Base-by-base conservation (phyloP, 2,329 filamentous ascomycete genomes). In the Colletotrichum viniferum region DNA sequence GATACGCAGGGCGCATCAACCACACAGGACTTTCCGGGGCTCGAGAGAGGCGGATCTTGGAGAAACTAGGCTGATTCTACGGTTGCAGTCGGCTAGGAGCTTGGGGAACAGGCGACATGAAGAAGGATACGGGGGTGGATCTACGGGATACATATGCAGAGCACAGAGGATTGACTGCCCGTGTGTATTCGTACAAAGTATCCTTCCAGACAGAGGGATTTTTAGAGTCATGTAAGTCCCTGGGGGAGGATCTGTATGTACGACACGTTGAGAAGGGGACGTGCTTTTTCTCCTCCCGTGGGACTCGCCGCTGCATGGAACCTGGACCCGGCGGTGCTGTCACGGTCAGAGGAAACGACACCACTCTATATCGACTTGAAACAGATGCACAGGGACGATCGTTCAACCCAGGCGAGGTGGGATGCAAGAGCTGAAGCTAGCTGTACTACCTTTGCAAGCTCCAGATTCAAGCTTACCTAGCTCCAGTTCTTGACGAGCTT, bases 121-220 rank as follows among this genome's bases (percentile, higher is more conserved):
- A 61, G 67, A 71, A 67, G 61, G 69, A 32, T 16, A 72, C 18
- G 69, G 72, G 62, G 69, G 72, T 74, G 72, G 69, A 71, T 74
- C 69, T 63, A 74, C 69, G 62, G 55, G 72, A 28, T 58, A 52
- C 10, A 52, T 21, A 64, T 61, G 52, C 55, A 34, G 10, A 62
- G 66, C 64, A 67, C 64, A 36, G 64, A 68, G 26, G 52, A 60
- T 21, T 18, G n/a, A 52, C 43, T 52, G 43, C 43, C 43, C 43
- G 43, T 21, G 43, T 52, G 43, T 52, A 48, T n/a, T 12, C 38
- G 38, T 43, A 48, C 18, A 12, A 48, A n/a, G 10, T 52, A 52
- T 21, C 43, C n/a, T 52, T 52, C 12, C 43, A 10, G 36, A 60
- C 7, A n/a, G 52, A 68, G 24, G 66, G 55, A 24, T 24, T 48